Conservation (phyloP, 2,329 filamentous ascomycete species). For the Ophiostoma ulmi region DNA sequence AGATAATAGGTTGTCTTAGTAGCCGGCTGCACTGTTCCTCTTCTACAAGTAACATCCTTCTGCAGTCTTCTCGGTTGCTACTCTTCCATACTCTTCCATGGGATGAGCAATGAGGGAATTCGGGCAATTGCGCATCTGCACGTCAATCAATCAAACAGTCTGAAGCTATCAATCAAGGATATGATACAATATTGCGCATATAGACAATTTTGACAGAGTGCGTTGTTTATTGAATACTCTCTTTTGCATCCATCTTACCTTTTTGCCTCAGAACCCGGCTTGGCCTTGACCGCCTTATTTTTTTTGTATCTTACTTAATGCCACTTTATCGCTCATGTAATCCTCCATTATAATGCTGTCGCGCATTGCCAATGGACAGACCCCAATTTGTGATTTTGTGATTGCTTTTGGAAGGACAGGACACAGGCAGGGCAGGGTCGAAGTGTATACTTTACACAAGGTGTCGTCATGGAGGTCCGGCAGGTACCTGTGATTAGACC, state of each 20-base stretch:
- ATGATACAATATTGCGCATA: no score
- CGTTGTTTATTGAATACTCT: no score
- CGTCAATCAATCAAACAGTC: background rate
- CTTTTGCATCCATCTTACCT: no score
- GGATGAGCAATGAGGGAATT: background rate
- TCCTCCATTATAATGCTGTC: background rate
- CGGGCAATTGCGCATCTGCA: no score
- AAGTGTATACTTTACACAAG: background rate
- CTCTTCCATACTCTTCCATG: background rate
- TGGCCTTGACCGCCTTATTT: background rate
- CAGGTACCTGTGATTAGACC: constrained; percentile 2
- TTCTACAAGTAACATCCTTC: background rate
- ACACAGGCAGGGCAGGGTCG: background rate
- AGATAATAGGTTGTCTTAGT: background rate
- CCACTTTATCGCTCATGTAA: background rate
- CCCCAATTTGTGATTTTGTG: constrained; percentile 11
- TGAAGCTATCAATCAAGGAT: background rate
- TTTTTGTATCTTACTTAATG: background rate
- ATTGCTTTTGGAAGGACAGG: background rate
- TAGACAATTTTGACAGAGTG: no score
- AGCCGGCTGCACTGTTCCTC: background rate
- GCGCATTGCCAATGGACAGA: constrained; percentile 1
- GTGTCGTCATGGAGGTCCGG: constrained; percentile 11
- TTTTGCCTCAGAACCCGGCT: background rate
- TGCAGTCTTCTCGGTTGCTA: background rate